These are phyloP conservation scores for Lachancea dasiensis DNA, from an alignment of 805 yeast species.

Conservation along the genomic window DNA sequence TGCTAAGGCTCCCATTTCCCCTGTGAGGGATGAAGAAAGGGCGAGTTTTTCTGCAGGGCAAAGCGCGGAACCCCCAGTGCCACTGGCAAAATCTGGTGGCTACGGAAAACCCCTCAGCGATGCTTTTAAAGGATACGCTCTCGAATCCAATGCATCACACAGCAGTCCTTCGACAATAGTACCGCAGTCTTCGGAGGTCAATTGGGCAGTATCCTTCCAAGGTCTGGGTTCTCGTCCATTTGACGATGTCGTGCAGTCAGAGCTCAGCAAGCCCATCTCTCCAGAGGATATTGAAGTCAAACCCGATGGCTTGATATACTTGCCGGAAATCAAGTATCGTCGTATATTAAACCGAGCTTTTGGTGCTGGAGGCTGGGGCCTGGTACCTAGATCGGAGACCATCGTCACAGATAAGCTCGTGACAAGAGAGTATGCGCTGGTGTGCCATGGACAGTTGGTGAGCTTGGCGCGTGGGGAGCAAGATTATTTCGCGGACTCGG, in stretches of 20 bases:
- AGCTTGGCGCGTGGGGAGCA: constrained; percentile 95
- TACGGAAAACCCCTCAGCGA: constrained; percentile 1
- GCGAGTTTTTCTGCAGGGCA: background rate
- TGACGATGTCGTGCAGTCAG: constrained; percentile 48
- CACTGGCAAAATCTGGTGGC: background rate
- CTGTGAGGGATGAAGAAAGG: background rate
- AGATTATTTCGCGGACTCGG: constrained; percentile 78
- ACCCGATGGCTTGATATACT: constrained; percentile 86
- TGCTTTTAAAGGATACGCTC: constrained; percentile 2
- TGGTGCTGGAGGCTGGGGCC: constrained; percentile 99
- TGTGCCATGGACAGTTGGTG: constrained; percentile 83
- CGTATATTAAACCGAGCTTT: constrained; percentile 83
- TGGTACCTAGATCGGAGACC: constrained; percentile 88
- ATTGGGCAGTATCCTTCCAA: constrained; percentile 85
- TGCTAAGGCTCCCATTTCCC: constrained; percentile 1
- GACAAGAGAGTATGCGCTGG: constrained; percentile 84
- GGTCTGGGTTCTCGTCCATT: constrained; percentile 85
- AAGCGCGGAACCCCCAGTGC: background rate
- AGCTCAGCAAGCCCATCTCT: constrained; percentile 57
- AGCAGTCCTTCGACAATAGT: background rate
- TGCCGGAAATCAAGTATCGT: constrained; percentile 94
- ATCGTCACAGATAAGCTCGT: constrained; percentile 65
- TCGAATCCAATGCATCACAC: background rate
- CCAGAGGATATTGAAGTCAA: constrained; percentile 82
- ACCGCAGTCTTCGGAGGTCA: constrained; percentile 22